Evolutionary conservation across 208 protist species (phyloP).

Genomic region (Angomonas desouzai): DNA sequence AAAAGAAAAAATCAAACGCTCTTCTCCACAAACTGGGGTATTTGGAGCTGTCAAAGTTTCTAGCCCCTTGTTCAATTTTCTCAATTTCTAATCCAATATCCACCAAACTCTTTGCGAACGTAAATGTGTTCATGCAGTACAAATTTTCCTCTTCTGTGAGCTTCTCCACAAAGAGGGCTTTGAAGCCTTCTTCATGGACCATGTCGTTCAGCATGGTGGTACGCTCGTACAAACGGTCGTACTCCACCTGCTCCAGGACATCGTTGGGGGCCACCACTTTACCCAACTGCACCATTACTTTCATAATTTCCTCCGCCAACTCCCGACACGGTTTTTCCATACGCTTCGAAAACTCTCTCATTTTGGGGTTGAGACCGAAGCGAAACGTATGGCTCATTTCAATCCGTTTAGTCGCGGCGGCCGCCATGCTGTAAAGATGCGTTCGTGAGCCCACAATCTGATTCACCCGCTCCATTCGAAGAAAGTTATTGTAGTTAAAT

Average conservation of each 20-base stretch:
- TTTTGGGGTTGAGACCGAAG: conserved; percentile 9
- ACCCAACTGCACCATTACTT: conserved; percentile 30
- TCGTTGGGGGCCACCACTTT: conserved; percentile 28
- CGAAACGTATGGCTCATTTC: not conserved
- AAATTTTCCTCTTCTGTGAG: conserved; percentile 32
- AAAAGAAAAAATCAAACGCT: conserved; percentile 54
- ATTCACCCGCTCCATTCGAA: conserved; percentile 32
- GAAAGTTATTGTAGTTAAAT: conserved; percentile 40
- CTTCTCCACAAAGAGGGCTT: conserved; percentile 33
- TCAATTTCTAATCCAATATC: conserved; percentile 47
- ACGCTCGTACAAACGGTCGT: conserved; percentile 27
- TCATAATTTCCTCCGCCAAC: conserved; percentile 44
- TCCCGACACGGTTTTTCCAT: not conserved
- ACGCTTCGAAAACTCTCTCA: conserved; percentile 15
- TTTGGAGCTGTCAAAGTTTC: conserved; percentile 46
- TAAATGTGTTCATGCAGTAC: conserved; percentile 27
- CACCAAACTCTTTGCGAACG: conserved; percentile 37
- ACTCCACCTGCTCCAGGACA: conserved; percentile 32
- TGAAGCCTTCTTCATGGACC: conserved; percentile 22
- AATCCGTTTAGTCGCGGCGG: conserved; percentile 26
- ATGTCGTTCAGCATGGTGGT: conserved; percentile 26
- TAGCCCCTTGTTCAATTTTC: conserved; percentile 34
- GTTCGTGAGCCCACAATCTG: conserved; percentile 30
- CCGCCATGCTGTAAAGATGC: conserved; percentile 37
- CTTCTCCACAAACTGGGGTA: conserved; percentile 40